Conservation (phyloP, 2,329 filamentous ascomycete species). For the Penicillium verrucosum region DNA sequence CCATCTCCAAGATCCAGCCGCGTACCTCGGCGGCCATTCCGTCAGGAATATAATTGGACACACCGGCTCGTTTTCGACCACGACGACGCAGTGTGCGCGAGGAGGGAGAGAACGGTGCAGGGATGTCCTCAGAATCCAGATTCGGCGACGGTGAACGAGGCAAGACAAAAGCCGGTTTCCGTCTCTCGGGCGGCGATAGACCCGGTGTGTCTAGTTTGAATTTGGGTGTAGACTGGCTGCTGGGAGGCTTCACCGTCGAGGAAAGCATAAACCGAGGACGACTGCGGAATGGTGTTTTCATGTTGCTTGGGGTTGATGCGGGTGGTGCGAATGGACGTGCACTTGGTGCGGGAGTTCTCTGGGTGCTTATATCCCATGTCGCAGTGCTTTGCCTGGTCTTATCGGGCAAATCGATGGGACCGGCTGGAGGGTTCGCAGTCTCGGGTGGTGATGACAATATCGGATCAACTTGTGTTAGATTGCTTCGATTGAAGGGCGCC, state of each 20-base stretch:
- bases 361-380: constrained; percentile 3
- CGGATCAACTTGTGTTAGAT: constrained; percentile 2
- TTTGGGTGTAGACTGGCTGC: constrained; percentile 14
- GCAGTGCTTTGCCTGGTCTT: constrained; percentile 6
- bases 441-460: constrained; percentile 24
- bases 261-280: constrained; percentile 31
- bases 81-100: constrained; percentile 31
- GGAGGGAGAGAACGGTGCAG: constrained; percentile 37
- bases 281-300: constrained; percentile 24
- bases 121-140: constrained; percentile 20
- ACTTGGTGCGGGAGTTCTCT: constrained; percentile 6
- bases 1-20: constrained; percentile 42
- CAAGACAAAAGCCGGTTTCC: constrained; percentile 39
- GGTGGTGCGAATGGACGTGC: constrained; percentile 4
- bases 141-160: constrained; percentile 37
- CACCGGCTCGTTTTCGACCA: constrained; percentile 25
- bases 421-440: background rate
- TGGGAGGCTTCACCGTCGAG: constrained; percentile 22
- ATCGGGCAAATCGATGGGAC: constrained; percentile 6
- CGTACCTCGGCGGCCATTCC: constrained; percentile 43
- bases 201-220: constrained; percentile 14
- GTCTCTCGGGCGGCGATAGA: constrained; percentile 18
- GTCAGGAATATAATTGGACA: constrained; percentile 31
- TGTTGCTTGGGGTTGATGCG: constrained; percentile 14
- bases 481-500: background rate